Percentiles rank a stretch among this genome's conserved stretches.
Evolutionary conservation across 768 basidiomycete genomes (phyloP).

Genomic region (Filobasidium wieringae): DNA sequence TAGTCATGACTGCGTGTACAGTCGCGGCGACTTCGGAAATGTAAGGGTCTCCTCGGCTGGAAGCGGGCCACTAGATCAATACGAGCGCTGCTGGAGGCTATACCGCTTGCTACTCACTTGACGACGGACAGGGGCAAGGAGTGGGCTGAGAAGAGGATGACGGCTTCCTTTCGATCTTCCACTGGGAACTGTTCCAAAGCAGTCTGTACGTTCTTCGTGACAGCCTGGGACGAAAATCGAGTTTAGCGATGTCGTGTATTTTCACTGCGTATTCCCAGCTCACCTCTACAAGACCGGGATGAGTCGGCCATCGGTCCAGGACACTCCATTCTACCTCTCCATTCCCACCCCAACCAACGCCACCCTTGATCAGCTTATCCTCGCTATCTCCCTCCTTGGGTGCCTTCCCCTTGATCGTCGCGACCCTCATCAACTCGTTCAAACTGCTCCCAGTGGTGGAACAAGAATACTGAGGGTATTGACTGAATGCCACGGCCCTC

Average conservation of each 20-base stretch:
- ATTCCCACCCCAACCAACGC: conserved; percentile 50
- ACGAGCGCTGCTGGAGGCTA: not conserved
- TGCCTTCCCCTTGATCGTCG: conserved; percentile 14
- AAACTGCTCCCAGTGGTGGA: conserved; percentile 95
- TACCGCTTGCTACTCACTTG: conserved; percentile 43
- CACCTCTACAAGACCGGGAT: conserved; percentile 88
- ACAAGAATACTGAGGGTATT: conserved; percentile 98
- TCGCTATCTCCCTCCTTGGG: conserved; percentile 9
- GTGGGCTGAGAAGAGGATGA: conserved; percentile 91
- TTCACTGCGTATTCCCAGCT: conserved; percentile 6
- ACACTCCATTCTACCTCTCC: conserved; percentile 80
- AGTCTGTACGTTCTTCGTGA: conserved; percentile 74
- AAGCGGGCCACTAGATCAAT: not conserved
- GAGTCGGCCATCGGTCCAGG: conserved; percentile 94
- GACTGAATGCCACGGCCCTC: conserved; percentile 88
- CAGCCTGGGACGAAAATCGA: conserved; percentile 50
- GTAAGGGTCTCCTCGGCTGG: conserved; percentile 84
- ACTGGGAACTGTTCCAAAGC: conserved; percentile 68
- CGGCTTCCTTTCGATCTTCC: conserved; percentile 55
- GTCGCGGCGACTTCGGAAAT: conserved; percentile 87
- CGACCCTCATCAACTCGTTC: conserved; percentile 62
- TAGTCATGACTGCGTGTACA: conserved; percentile 84
- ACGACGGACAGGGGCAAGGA: conserved; percentile 96
- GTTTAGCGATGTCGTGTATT: too few relatives aligned
- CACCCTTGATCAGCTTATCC: conserved; percentile 27